phyloP scores from a whole-genome alignment of 208 protist species.

The Naegleria gruberi region DNA sequence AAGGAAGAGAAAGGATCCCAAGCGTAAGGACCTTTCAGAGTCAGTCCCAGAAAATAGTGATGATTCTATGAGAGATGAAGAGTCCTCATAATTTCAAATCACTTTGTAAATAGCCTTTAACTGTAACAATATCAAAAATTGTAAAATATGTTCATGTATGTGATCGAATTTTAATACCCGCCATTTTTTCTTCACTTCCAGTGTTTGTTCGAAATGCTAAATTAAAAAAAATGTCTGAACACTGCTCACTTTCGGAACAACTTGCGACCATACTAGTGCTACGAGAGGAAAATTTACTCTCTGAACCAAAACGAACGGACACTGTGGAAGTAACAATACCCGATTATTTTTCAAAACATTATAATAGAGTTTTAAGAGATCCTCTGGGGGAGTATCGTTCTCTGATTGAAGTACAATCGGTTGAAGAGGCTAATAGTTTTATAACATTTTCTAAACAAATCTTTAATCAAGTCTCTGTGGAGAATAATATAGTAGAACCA shows the following conservation, averaged over 20 bases:
- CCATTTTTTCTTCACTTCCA: too few relatives aligned
- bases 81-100: too few relatives aligned
- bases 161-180: too few relatives aligned
- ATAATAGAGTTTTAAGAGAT: neutral
- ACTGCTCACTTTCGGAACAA: neutral
- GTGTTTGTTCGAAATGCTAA: too few relatives aligned
- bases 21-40: neutral
- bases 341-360: neutral
- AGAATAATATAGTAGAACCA: neutral
- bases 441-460: neutral
- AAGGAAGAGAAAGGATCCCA: neutral
- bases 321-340: neutral
- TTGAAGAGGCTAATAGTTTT: neutral
- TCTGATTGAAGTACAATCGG: neutral
- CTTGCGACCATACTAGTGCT: neutral
- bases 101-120: neutral
- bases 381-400: neutral
- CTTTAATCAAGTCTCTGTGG: neutral
- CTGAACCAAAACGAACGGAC: neutral
- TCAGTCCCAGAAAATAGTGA: neutral
- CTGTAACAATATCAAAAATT: neutral
- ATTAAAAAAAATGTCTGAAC: neutral
- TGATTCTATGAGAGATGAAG: neutral
- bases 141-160: too few relatives aligned
- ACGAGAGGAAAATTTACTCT: neutral